A percentile compares a stretch with the other conserved stretches of the same genome.
Conservation (phyloP, 2,329 filamentous ascomycete species). For the Didymosphaeria variabile region DNA sequence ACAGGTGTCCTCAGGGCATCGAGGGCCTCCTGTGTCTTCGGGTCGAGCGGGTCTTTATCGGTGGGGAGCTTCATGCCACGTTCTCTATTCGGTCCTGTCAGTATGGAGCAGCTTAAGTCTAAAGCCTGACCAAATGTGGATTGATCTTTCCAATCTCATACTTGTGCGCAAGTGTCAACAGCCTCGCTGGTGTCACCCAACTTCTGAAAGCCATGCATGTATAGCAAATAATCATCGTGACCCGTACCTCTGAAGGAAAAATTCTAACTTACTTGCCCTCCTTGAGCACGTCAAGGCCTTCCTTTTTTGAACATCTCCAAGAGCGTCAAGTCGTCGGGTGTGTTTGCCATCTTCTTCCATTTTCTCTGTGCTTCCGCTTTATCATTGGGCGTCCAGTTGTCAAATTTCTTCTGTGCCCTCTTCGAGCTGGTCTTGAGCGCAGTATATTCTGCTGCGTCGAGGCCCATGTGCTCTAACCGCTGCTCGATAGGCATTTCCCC, state of each 20-base stretch:
- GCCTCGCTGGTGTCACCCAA: slow-evolving; percentile 13
- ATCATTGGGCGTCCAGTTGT: slow-evolving; percentile 39
- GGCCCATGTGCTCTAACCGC: slow-evolving; percentile 36
- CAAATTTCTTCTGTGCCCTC: slow-evolving; percentile 28
- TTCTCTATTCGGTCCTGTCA: slow-evolving; percentile 28
- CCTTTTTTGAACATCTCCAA: slow-evolving; percentile 43
- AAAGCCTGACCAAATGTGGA: background rate
- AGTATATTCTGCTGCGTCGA: slow-evolving; percentile 41
- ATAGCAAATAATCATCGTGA: slow-evolving; percentile 11
- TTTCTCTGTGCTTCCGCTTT: slow-evolving; percentile 38
- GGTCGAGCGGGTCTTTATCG: slow-evolving; percentile 40
- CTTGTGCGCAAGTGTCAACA: slow-evolving; percentile 15
- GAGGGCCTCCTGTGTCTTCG: slow-evolving; percentile 41
- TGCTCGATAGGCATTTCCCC: slow-evolving; percentile 36
- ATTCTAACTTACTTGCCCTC: slow-evolving; percentile 41
- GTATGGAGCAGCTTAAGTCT: background rate
- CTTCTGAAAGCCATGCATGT: slow-evolving; percentile 15
- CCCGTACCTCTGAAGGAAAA: background rate
- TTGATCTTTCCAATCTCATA: slow-evolving; percentile 4
- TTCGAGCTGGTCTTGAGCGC: slow-evolving; percentile 36
- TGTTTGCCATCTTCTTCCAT: slow-evolving; percentile 42
- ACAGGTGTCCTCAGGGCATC: slow-evolving; percentile 63
- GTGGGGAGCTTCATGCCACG: slow-evolving; percentile 43
- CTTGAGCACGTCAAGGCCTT: slow-evolving; percentile 46
- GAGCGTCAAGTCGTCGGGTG: slow-evolving; percentile 41